Evolutionary conservation across 164 flowering plant genomes (phyloP).

Genomic region (Nelumbo lutea): DNA sequence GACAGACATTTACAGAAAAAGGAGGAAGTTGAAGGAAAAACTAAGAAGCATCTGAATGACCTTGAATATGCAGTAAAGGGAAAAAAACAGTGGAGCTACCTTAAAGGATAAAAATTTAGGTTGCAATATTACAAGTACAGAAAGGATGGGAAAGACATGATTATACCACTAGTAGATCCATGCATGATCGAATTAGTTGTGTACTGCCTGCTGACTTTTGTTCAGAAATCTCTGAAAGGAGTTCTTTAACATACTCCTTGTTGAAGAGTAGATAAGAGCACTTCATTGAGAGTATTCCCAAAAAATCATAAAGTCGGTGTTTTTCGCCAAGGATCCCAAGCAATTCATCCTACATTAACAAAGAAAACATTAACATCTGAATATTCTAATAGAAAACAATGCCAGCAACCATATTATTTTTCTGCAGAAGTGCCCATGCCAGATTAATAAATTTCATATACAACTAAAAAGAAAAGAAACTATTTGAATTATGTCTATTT

Average conservation of each 20-base stretch:
- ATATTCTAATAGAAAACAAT: background rate
- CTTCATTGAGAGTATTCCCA: conserved; percentile 65
- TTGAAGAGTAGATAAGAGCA: conserved; percentile 78
- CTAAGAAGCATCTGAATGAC: too few species aligned
- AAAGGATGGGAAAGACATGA: background rate
- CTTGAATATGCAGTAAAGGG: background rate
- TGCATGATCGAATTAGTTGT: conserved; percentile 49
- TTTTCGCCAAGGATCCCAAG: conserved; percentile 75
- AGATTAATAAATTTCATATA: too few species aligned
- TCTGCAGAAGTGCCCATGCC: background rate
- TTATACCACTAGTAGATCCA: conserved; percentile 81
- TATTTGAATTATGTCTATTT: too few species aligned
- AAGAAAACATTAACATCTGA: background rate
- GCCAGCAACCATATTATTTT: too few species aligned
- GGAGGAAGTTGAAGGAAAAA: background rate
- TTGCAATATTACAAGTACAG: background rate
- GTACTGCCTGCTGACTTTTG: conserved; percentile 58
- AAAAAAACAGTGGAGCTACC: background rate
- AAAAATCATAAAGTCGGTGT: conserved; percentile 78
- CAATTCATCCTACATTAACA: conserved; percentile 69
- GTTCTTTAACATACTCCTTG: conserved; percentile 85
- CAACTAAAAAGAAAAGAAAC: too few species aligned
- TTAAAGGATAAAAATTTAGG: too few species aligned
- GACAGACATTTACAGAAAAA: background rate
- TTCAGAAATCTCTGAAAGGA: conserved; percentile 45